Conservation (phyloP, 1,284 basidiomycete species). For the Trametes pubescens region DNA sequence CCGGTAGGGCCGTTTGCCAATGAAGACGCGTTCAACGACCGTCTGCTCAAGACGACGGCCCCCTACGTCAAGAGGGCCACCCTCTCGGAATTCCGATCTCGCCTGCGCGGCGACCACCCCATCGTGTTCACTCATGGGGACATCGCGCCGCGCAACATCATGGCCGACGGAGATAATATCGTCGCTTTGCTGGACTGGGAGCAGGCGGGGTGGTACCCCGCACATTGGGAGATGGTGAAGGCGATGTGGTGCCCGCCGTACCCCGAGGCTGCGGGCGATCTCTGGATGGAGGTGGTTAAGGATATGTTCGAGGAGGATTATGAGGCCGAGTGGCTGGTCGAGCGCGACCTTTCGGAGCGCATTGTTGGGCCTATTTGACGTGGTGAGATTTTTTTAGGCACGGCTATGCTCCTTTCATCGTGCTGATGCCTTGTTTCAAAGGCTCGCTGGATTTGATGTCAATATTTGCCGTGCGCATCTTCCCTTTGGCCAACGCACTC, state of each 20-base stretch:
- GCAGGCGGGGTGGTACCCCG: slow-evolving; percentile 23
- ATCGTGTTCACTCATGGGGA: slow-evolving; percentile 29
- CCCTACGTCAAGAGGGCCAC: background rate
- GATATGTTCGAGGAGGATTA: slow-evolving; percentile 10
- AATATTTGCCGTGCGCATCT: too few species aligned
- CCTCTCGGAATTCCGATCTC: background rate
- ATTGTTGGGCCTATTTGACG: slow-evolving; percentile 9
- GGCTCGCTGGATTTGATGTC: background rate
- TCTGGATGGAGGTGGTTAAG: slow-evolving; percentile 1
- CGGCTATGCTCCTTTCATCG: background rate
- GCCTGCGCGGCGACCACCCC: slow-evolving; percentile 10
- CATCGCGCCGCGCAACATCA: slow-evolving; percentile 25
- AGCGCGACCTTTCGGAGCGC: slow-evolving; percentile 12
- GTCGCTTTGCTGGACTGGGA: slow-evolving; percentile 27
- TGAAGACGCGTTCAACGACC: slow-evolving; percentile 11
- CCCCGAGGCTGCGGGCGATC: background rate
- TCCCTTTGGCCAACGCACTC: too few species aligned
- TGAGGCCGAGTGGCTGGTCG: slow-evolving; percentile 10
- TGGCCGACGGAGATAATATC: slow-evolving; percentile 14
- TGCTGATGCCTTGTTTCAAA: background rate
- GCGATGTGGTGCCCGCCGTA: slow-evolving; percentile 11
- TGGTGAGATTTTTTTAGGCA: background rate
- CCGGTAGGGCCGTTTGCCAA: slow-evolving; percentile 11
- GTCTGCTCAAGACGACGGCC: background rate
- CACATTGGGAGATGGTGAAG: slow-evolving; percentile 29